Conservation (phyloP, 805 yeast genomes). For the Schizosaccharomyces japonicus region DNA sequence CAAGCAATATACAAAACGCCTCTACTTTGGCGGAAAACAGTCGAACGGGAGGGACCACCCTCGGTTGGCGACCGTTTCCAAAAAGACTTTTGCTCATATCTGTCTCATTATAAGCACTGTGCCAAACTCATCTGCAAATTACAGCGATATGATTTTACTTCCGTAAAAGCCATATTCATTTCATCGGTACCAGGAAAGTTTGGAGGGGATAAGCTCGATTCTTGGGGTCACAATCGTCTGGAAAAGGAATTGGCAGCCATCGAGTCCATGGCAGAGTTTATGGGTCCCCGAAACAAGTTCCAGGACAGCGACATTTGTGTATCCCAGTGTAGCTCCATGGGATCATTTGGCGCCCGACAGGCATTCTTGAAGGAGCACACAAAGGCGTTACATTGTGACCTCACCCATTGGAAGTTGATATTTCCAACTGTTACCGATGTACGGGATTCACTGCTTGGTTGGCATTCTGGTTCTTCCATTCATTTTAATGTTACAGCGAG, state of each 20-base stretch:
- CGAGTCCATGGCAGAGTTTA: not conserved
- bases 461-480: constrained; percentile 26
- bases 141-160: constrained; percentile 12
- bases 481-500: constrained; percentile 20
- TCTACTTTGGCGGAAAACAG: constrained; percentile 6
- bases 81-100: constrained; percentile 12
- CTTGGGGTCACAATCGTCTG: constrained; percentile 12
- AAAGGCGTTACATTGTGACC: not conserved
- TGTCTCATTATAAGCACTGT: constrained; percentile 11
- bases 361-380: not conserved
- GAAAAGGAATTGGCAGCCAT: not conserved
- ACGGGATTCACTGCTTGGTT: constrained; percentile 22
- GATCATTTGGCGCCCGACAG: constrained; percentile 5
- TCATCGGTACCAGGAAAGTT: constrained; percentile 17
- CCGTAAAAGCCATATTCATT: constrained; percentile 12
- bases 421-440: constrained; percentile 15
- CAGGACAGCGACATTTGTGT: not conserved
- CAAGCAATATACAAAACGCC: constrained; percentile 17
- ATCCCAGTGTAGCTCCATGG: constrained; percentile 6
- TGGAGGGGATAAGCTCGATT: constrained; percentile 4
- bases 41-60: not conserved
- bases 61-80: constrained; percentile 10
- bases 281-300: not conserved
- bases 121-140: constrained; percentile 9
- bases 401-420: not conserved